These are phyloP conservation scores for Pythium folliculosum DNA, from an alignment of 352 stramenopile species.

Conservation along the genomic window DNA sequence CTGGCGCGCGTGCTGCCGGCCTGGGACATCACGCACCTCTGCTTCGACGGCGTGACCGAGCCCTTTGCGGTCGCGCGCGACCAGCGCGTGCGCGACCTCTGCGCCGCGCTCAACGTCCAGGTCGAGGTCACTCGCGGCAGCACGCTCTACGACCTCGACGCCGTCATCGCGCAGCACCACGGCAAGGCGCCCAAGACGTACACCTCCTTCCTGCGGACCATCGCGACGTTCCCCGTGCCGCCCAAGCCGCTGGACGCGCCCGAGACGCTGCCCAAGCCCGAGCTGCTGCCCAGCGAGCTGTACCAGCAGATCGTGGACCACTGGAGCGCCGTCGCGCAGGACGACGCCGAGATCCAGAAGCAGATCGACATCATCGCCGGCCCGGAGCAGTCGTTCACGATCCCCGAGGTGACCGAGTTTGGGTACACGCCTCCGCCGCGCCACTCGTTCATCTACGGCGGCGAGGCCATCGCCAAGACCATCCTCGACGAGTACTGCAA, in stretches of 20 bases:
- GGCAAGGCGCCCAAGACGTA: slow-evolving; percentile 75
- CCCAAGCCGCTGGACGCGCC: slow-evolving; percentile 47
- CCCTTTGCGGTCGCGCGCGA: slow-evolving; percentile 89
- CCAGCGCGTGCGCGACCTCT: slow-evolving; percentile 55
- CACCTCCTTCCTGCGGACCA: slow-evolving; percentile 60
- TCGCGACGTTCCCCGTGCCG: slow-evolving; percentile 56
- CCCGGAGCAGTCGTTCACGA: slow-evolving; percentile 60
- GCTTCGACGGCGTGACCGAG: slow-evolving; percentile 91
- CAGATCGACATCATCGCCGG: slow-evolving; percentile 47
- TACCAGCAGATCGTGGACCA: slow-evolving; percentile 68
- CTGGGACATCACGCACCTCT: slow-evolving; percentile 90
- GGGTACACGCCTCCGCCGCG: slow-evolving; percentile 47
- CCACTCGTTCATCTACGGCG: slow-evolving; percentile 78
- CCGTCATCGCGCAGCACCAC: slow-evolving; percentile 55
- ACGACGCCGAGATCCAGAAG: slow-evolving; percentile 37
- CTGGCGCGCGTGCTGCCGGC: slow-evolving; percentile 78
- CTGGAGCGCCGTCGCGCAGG: slow-evolving; percentile 31
- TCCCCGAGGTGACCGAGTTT: slow-evolving; percentile 69
- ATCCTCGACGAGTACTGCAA: slow-evolving; percentile 74
- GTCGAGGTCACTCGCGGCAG: slow-evolving; percentile 69
- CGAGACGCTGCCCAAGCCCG: slow-evolving; percentile 44
- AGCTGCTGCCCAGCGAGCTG: slow-evolving; percentile 50
- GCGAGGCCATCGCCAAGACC: slow-evolving; percentile 63
- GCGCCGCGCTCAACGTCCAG: slow-evolving; percentile 53
- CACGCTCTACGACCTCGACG: slow-evolving; percentile 75